A percentile compares a stretch with the other conserved stretches of the same genome.
Conservation (phyloP, 495 filamentous ascomycete genomes). For the Hypoxylon cercidicola region DNA sequence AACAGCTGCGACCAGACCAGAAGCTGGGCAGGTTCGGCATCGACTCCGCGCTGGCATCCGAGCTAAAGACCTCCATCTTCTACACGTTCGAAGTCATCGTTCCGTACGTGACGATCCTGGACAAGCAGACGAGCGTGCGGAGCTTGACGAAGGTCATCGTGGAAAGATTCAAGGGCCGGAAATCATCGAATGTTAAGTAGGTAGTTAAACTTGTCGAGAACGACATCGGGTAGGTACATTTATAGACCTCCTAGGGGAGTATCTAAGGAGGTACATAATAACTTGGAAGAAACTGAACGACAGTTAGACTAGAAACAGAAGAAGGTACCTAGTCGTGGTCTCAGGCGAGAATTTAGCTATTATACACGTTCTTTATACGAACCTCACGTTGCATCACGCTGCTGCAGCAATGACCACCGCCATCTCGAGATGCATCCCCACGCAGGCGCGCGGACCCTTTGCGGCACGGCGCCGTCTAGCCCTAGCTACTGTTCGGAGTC, state of each 20-base stretch:
- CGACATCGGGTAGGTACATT: too few species aligned
- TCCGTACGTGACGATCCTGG: constrained; percentile 31
- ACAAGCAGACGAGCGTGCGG: constrained; percentile 1
- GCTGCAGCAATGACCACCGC: constrained; percentile 31
- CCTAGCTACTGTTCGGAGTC: constrained; percentile 55
- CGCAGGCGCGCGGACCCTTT: constrained; percentile 22
- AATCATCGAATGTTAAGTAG: too few species aligned
- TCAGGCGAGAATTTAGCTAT: not conserved
- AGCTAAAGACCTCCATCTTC: constrained; percentile 48
- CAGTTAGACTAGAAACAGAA: too few species aligned
- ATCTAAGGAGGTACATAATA: too few species aligned
- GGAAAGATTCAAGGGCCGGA: too few species aligned
- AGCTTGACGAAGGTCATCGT: too few species aligned
- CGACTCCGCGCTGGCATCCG: constrained; percentile 55
- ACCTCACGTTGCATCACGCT: constrained; percentile 43
- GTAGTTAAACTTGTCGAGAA: too few species aligned
- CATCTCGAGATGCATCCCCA: constrained; percentile 41
- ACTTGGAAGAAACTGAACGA: too few species aligned
- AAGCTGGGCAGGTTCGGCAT: constrained; percentile 46
- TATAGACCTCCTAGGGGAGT: too few species aligned
- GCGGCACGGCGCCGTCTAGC: constrained; percentile 1
- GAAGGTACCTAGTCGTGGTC: too few species aligned
- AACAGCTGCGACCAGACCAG: constrained; percentile 39
- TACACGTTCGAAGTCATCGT: constrained; percentile 46
- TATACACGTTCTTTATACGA: constrained; percentile 14